Base-by-base conservation (phyloP, 805 yeast species). In the Saccharomycopsis guyanensis region DNA sequence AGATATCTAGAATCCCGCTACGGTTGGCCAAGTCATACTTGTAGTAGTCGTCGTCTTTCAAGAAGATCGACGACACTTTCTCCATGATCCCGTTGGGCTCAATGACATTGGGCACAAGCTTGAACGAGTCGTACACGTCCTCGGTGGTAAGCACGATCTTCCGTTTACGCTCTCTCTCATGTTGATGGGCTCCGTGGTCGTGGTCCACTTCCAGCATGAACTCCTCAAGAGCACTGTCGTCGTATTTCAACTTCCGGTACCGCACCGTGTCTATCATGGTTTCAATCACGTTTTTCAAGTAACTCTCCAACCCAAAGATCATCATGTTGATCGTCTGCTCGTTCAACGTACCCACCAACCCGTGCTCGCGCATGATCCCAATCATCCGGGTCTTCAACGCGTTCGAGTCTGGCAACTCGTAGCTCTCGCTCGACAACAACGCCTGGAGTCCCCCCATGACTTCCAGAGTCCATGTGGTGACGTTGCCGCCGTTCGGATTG, bases 381-480 rank as follows among this genome's bases (percentile, higher is more conserved):
- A 80, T 64, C 71, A 93, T 79, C 43, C 88, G 71, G 10, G 79
- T 66, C 43, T 77, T 75, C 38, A 93, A 63, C 33, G 72, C 73
- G 39, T 80, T 88, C 35, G 72, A 70, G 54, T 91, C 97, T 0
- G 97, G 97, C 3, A 93, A 62, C 52, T 89, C 89, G 59, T 71
- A 86, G 32, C 76, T 70, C 54, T 91, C 95, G 1, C 85, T 69
- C 2, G 91, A 75, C 31, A 89, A 69, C 3, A 93, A 91, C 1
- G 93, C 76, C 55, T 85, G 87, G 46, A 86, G 75, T 3, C 93
- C 94, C 57, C 82, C 88, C 45, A 82, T 73, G 15, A 93, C 86
- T 59, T 93, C 97, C 61, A 89, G 96, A 19, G 94, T 86, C 91
- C 96, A 88, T 55, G 82, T 82, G 25, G 80, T 73, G 29, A 86